Evolutionary conservation across 2,329 filamentous ascomycete species (phyloP).

Genomic region (Aspergillus sp.): DNA sequence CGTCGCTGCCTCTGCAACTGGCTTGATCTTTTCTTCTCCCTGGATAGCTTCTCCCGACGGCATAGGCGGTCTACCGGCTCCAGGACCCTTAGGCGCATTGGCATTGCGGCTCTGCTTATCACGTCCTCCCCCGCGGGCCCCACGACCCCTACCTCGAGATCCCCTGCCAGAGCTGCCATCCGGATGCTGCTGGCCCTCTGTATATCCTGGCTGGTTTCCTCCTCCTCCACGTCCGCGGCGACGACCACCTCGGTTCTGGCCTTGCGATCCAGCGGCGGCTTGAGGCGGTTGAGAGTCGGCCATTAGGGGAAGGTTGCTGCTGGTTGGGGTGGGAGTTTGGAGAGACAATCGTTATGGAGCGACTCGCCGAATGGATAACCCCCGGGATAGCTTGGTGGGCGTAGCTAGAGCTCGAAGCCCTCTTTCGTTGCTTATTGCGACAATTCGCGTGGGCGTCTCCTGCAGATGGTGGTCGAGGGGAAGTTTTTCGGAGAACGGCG

Average conservation of each 20-base stretch:
- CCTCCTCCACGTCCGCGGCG: slow-evolving; percentile 34
- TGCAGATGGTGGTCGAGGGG: neutral
- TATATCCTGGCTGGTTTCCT: slow-evolving; percentile 19
- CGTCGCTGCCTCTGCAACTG: slow-evolving; percentile 17
- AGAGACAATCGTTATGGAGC: slow-evolving; percentile 2
- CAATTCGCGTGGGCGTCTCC: neutral
- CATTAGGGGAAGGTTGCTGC: slow-evolving; percentile 14
- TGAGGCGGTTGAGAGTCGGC: slow-evolving; percentile 21
- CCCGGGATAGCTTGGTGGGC: slow-evolving; percentile 4
- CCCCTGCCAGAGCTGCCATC: slow-evolving; percentile 27
- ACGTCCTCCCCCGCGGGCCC: slow-evolving; percentile 27
- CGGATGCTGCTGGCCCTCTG: slow-evolving; percentile 19
- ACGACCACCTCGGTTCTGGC: slow-evolving; percentile 37
- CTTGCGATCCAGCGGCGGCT: slow-evolving; percentile 19
- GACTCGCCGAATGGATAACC: slow-evolving; percentile 5
- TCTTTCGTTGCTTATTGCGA: neutral
- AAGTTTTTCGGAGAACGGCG: neutral
- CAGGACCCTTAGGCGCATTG: slow-evolving; percentile 9
- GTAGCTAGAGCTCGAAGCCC: slow-evolving; percentile 5
- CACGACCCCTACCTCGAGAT: slow-evolving; percentile 24
- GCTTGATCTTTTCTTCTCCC: slow-evolving; percentile 24
- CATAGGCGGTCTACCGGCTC: slow-evolving; percentile 21
- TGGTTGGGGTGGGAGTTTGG: slow-evolving; percentile 1
- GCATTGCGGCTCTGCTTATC: slow-evolving; percentile 18
- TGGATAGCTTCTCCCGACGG: slow-evolving; percentile 38